Base-by-base conservation (phyloP, 352 stramenopile genomes). In the Globisporangium heterothallicum region DNA sequence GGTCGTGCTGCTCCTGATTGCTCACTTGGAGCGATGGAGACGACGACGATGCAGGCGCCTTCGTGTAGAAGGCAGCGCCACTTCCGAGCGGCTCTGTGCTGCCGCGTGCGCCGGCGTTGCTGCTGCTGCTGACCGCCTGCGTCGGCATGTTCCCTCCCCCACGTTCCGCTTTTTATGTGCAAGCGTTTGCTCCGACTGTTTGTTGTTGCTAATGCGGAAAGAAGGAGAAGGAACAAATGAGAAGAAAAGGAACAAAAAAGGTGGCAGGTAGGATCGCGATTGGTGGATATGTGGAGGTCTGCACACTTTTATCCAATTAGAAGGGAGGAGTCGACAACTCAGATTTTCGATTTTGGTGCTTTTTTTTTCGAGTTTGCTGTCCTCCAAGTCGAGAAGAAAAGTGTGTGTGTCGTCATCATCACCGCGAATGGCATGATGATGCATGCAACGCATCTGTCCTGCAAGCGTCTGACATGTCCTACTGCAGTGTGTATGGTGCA, bases 1-100 rank as follows among this genome's bases (percentile, higher is more conserved):
- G 38, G 26, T 30, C 27, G 14, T 52, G 42, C 24, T 59, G n/a
- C 16, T 59, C 52, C 34, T 59, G 42, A 25, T 59, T 52, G 34
- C 30, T 48, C 32, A 3, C 32, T n/a, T n/a, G n/a, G 32, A 3
- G 32, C 32, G 32, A 38, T 16, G 32, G 6, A 18, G 12, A n/a
- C n/a, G n/a, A n/a, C n/a, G n/a, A n/a, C n/a, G n/a, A n/a, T n/a
- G n/a, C n/a, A n/a, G n/a, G n/a, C n/a, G n/a, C n/a, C n/a, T 24
- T 21, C 27, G 25, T 26, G 36, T 47, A 32, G 49, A 55, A 40
- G 6, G 25, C 12, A 6, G 25, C 45, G 9, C 12, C 25, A 12
- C 49, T 47, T 4, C 24, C 36, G 14, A 30, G n/a, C n/a, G n/a
- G n/a, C n/a, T n/a, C n/a, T n/a, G n/a, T n/a, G n/a, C n/a, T n/a